Conservation (phyloP, 805 yeast genomes). For the Suhomyces emberorum region DNA sequence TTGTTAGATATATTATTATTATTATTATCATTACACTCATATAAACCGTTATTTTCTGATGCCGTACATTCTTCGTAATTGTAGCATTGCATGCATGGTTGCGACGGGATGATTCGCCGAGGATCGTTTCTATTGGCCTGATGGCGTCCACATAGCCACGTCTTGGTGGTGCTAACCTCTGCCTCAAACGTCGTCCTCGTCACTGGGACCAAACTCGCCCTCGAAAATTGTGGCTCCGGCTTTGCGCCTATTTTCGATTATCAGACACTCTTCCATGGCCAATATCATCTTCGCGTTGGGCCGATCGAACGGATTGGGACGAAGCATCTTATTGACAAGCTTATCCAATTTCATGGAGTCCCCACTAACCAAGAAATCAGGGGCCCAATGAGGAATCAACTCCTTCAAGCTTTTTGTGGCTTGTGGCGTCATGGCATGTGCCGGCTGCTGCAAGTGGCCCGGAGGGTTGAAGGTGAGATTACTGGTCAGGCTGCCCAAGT, state of each 20-base stretch:
- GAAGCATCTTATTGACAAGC: constrained; percentile 83
- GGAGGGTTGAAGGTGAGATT: constrained; percentile 5
- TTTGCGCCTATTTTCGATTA: constrained; percentile 75
- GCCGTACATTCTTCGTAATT: too few relatives aligned
- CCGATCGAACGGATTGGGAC: constrained; percentile 74
- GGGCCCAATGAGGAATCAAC: constrained; percentile 79
- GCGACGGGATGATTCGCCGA: too few relatives aligned
- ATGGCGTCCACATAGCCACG: too few relatives aligned
- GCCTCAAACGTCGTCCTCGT: constrained; percentile 12
- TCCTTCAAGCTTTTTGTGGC: constrained; percentile 18
- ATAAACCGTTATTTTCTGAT: too few relatives aligned
- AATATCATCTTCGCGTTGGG: constrained; percentile 80
- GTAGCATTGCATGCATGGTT: too few relatives aligned
- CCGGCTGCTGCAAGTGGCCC: constrained; percentile 6
- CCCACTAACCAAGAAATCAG: constrained; percentile 68
- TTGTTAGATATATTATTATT: too few relatives aligned
- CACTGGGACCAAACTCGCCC: constrained; percentile 86
- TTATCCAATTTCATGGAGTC: constrained; percentile 59
- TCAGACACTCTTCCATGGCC: constrained; percentile 64
- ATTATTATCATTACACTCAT: too few relatives aligned
- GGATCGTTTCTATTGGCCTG: too few relatives aligned
- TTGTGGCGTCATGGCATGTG: constrained; percentile 1
- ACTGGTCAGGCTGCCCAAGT: constrained; percentile 4
- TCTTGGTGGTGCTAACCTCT: too few relatives aligned
- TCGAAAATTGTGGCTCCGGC: constrained; percentile 94